Base-by-base conservation (phyloP, 140 eudicot genomes). In the Flaveria floridana region DNA sequence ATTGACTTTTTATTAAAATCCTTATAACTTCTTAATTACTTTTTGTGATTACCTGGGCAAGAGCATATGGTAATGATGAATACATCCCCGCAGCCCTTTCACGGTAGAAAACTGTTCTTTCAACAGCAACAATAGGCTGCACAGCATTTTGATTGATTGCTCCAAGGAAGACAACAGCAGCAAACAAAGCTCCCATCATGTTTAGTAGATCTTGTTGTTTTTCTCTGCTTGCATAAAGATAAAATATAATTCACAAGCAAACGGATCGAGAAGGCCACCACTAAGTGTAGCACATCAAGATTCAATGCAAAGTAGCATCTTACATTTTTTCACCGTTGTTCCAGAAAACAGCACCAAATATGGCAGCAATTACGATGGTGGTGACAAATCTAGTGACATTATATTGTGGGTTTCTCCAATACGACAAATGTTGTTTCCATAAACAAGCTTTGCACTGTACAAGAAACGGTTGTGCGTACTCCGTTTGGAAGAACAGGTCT, bases 381-480 rank as follows among this genome's bases (percentile, higher is more conserved):
- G 82, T 78, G 25, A 78, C 30, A 34, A 88, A 77, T 63, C 91
- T 82, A 66, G 82, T 76, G 64, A 65, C 75, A 65, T 84, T 86
- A 67, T 86, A 88, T 57, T 77, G 77, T 3, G 91, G 85, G 71
- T 88, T 79, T 70, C 85, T 81, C 91, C 91, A 88, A 71, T 88
- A 88, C 4, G 91, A 88, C 86, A 68, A 69, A 61, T 84, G 83
- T 19, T 86, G 95, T 68, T 86, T 88, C 95, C 95, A 82, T 15
- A 88, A 84, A 79, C 91, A 88, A 30, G 91, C 88, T 62, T 72
- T 81, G 68, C 84, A 85, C 13, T 88, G 90, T 12, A 76, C 76
- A 16, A 72, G n/a, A 78, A 81, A 86, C 0, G 89, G 68, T 69
- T 84, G 90, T 0, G 89, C 80, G 50, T 83, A 84, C 42, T 83